phyloP scores from a whole-genome alignment of 2,329 filamentous ascomycete species.

The Penicillium frequentans region DNA sequence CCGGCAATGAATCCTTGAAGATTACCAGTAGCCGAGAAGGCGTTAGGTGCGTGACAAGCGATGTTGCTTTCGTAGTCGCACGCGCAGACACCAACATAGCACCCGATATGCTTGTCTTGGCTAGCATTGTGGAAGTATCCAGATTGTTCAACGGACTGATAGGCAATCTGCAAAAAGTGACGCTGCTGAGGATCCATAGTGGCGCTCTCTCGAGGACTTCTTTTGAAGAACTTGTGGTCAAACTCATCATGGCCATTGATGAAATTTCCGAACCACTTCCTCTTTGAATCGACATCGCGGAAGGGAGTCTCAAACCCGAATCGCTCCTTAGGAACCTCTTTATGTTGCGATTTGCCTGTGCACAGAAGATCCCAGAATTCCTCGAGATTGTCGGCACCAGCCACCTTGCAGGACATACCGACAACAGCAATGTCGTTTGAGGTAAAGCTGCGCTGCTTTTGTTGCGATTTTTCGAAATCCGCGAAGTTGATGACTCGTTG shows the following conservation, averaged over 20 bases:
- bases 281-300: not conserved
- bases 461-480: not conserved
- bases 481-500: not conserved
- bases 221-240: constrained; percentile 37
- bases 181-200: constrained; percentile 34
- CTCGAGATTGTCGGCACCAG: constrained; percentile 36
- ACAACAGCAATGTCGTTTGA: constrained; percentile 35
- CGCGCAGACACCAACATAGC: constrained; percentile 27
- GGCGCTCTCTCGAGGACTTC: constrained; percentile 24
- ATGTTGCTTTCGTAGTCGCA: constrained; percentile 32
- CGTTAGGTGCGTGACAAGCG: constrained; percentile 28
- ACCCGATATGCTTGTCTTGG: not conserved
- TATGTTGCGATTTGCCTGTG: constrained; percentile 32
- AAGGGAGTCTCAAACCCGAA: not conserved
- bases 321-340: constrained; percentile 20
- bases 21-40: constrained; percentile 25
- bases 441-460: not conserved
- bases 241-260: constrained; percentile 23
- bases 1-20: constrained; percentile 25
- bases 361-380: constrained; percentile 35
- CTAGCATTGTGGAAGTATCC: constrained; percentile 25
- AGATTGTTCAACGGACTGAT: constrained; percentile 34
- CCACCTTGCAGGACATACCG: constrained; percentile 37
- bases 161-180: constrained; percentile 28
- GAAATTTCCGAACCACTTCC: constrained; percentile 19